Evolutionary conservation across 2,329 filamentous ascomycete species (phyloP).

Genomic region (Neoscytalidium dimidiatum): DNA sequence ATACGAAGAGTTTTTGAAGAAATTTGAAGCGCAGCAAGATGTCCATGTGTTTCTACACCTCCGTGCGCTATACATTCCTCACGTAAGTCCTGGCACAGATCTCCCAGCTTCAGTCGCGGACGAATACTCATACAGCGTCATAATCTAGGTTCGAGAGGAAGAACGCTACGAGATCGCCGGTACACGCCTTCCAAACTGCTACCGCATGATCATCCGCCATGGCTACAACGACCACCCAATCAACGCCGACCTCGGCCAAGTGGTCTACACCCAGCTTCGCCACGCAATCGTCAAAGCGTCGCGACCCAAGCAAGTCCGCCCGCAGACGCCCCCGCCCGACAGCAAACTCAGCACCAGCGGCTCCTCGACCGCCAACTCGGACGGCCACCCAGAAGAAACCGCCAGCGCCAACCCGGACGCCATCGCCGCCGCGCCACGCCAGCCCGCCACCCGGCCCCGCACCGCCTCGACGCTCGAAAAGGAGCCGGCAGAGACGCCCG

Average conservation of each 20-base stretch:
- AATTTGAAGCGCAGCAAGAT: conserved; percentile 67
- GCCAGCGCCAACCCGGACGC: conserved; percentile 38
- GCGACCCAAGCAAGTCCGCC: neutral
- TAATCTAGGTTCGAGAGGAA: conserved; percentile 31
- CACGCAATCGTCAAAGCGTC: conserved; percentile 31
- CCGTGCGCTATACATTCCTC: conserved; percentile 61
- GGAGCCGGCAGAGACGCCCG: neutral
- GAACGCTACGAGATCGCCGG: conserved; percentile 52
- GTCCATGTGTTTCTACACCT: conserved; percentile 76
- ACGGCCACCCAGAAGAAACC: neutral
- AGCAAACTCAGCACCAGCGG: conserved; percentile 2
- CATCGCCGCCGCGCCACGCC: neutral
- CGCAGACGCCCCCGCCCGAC: neutral
- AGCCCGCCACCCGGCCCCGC: neutral
- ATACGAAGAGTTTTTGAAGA: conserved; percentile 72
- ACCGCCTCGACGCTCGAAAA: neutral
- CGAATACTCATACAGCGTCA: neutral
- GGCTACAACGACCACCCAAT: conserved; percentile 74
- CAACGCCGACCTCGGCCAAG: conserved; percentile 61
- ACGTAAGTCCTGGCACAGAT: conserved; percentile 50
- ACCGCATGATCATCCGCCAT: conserved; percentile 68
- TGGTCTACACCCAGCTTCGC: conserved; percentile 63
- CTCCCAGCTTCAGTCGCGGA: no score
- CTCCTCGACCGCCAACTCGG: neutral
- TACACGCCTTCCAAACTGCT: conserved; percentile 61